Base-by-base conservation (phyloP, 345 rosid genomes). In the Bruguiera parviflora region DNA sequence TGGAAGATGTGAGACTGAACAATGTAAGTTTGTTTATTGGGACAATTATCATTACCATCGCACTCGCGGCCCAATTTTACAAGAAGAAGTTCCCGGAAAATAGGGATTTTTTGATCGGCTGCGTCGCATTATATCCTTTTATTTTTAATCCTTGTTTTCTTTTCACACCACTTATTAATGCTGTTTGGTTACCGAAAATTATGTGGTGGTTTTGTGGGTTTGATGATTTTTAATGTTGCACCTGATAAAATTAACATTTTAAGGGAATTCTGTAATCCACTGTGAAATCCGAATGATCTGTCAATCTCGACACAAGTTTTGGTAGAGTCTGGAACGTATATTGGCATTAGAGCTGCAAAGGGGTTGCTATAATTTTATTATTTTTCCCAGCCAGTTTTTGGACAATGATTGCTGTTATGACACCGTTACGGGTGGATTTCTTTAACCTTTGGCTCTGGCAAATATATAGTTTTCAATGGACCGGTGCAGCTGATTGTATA, bases 11-110 rank as follows among this genome's bases (percentile, higher is more conserved):
- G 80, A 82, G 87, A 83, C 75, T 88, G 87, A 96, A 97, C 87
- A 96, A 96, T 77, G 31, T 85, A 4, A 85, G 86, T 60, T 55
- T 96, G 88, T 64, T 88, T 35, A 55, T 92, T 64, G 99, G 99
- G 56, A 51, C 83, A 37, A 72, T 89, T 9, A 84, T 92, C 33
- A 90, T 96, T 61, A 73, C 65, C 2, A 87, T 92, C 61, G 99
- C 99, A 60, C 92, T 96, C 58, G 67, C 90, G 72, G 98, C 98
- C 58, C 99, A 96, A 84, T 96, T 96, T 70, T 96, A 96, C 96
- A 96, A 92, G 62, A 96, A 92, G 87, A 96, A 96, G 74, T 96
- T 96, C 79, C 98, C 98, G 1, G 96, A 96, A 85, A 96, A 96
- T 67, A 77, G 83, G 5, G 87, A 90, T 49, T 92, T 92, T 74